Evolutionary conservation across 441 rosid genomes (phyloP), one percentile per base, ranked within the genome.

Genomic region (Brassica balearica): DNA sequence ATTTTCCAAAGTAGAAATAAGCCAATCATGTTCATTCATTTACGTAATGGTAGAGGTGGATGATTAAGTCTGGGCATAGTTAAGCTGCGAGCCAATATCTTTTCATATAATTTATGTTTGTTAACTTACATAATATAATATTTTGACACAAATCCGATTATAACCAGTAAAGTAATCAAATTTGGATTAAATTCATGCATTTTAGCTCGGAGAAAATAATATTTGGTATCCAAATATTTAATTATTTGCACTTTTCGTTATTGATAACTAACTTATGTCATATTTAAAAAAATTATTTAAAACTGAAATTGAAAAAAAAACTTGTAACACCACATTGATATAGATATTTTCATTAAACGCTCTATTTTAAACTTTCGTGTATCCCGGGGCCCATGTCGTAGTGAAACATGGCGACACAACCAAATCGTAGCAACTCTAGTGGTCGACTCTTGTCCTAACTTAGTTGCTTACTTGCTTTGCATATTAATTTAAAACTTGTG

Each of bases 321-420:
- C 17, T 60, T 68, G 25, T 12, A 12, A 62, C 43, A 60, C 55
- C 70, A 73, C 19, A 73, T 48, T 20, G 23, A 34, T 1, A 79
- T 67, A 79, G 75, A 79, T 79, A 79, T 79, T 74, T 74, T 43
- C 41, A 25, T 53, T 1, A 53, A 12, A 25, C 20, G 43, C 5
- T 36, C 3, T 51, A 53, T 43, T 60, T 43, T 1, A 12, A 22
- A 25, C n/a, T 60, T 68, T 68, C 32, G 6, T 55, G 51, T 73
- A 12, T 0, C n/a, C 2, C 36, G 43, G 71, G 79, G 46, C 72
- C 78, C 71, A 38, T 67, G 3, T 64, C 68, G 46, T 20, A 69
- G 68, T 74, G 82, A 51, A 74, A 32, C 68, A 74, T 74, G 64
- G 75, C 79, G 82, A 79, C 79, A 79, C 75, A 69, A 69, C 79